Conservation (phyloP, 2,329 filamentous ascomycete species). For the Colletotrichum magnum region DNA sequence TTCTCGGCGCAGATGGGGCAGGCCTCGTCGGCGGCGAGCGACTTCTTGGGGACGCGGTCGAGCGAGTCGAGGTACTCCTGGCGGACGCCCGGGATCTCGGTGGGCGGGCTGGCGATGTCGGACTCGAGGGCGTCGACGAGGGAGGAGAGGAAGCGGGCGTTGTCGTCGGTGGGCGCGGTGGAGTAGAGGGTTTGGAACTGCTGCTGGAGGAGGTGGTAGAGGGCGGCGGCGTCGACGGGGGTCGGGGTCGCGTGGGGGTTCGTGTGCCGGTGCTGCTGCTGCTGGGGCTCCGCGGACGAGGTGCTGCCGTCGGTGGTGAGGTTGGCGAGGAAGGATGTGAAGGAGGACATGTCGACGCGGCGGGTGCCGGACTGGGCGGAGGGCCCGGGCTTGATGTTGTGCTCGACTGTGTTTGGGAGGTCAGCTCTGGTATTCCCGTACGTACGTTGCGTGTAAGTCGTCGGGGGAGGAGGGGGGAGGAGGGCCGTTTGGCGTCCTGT, state of each 20-base stretch:
- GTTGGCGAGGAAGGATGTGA: slow-evolving; percentile 70
- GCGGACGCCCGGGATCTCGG: slow-evolving; percentile 66
- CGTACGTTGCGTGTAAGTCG: slow-evolving; percentile 1
- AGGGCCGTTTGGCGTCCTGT: slow-evolving; percentile 8
- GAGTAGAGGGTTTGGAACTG: slow-evolving; percentile 67
- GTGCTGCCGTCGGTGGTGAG: slow-evolving; percentile 55
- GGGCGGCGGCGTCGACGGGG: slow-evolving; percentile 69
- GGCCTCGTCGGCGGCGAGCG: slow-evolving; percentile 63
- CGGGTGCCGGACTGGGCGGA: slow-evolving; percentile 60
- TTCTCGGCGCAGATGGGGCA: slow-evolving; percentile 76
- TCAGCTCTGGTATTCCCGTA: not conserved
- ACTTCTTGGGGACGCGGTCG: slow-evolving; percentile 69
- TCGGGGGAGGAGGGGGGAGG: slow-evolving; percentile 3
- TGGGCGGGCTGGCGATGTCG: slow-evolving; percentile 67
- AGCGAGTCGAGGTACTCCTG: slow-evolving; percentile 73
- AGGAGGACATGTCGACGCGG: slow-evolving; percentile 75
- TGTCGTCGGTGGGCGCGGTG: slow-evolving; percentile 63
- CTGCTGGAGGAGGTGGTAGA: slow-evolving; percentile 72
- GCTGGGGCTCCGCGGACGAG: slow-evolving; percentile 32
- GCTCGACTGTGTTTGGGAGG: slow-evolving; percentile 65
- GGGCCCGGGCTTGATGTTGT: slow-evolving; percentile 68
- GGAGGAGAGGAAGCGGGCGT: slow-evolving; percentile 64
- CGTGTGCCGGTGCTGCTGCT: slow-evolving; percentile 50
- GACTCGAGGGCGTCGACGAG: slow-evolving; percentile 64
- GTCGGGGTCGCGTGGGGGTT: slow-evolving; percentile 73